Conservation (phyloP, 305 asterid genomes). For the Lippia alba region DNA sequence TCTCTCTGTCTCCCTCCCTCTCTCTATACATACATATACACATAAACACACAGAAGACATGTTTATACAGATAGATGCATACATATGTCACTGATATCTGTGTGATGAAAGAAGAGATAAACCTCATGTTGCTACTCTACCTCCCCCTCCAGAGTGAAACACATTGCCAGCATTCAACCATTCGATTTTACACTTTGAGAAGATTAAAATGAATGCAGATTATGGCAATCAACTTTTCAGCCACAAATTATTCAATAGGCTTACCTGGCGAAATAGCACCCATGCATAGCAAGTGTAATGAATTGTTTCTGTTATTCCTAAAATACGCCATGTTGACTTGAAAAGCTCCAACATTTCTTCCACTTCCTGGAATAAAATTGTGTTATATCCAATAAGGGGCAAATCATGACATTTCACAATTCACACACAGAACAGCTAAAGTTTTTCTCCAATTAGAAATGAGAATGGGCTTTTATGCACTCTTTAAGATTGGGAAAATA, state of each 20-base stretch:
- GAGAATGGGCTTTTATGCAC: slow-evolving; percentile 24
- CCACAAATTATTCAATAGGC: slow-evolving; percentile 27
- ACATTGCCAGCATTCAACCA: slow-evolving; percentile 23
- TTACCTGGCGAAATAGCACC: slow-evolving; percentile 96
- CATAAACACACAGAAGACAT: no score
- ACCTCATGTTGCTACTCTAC: neutral
- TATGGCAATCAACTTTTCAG: slow-evolving; percentile 30
- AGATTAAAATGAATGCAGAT: slow-evolving; percentile 7
- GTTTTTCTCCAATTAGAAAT: slow-evolving; percentile 2
- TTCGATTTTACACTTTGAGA: slow-evolving; percentile 10
- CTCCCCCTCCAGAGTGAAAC: neutral
- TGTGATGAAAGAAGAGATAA: neutral
- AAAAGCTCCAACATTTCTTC: slow-evolving; percentile 99
- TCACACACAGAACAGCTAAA: slow-evolving; percentile 12
- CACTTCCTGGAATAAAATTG: slow-evolving; percentile 76
- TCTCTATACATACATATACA: no score
- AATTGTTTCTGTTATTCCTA: slow-evolving; percentile 95
- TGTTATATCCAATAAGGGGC: slow-evolving; percentile 31
- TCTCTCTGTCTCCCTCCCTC: neutral
- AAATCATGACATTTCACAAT: slow-evolving; percentile 15
- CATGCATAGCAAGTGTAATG: slow-evolving; percentile 94
- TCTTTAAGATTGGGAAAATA: slow-evolving; percentile 18
- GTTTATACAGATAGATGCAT: neutral
- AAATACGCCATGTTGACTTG: slow-evolving; percentile 92
- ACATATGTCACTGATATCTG: neutral